Conservation (phyloP, 352 stramenopile species). For the Thalassiosira pacifica region DNA sequence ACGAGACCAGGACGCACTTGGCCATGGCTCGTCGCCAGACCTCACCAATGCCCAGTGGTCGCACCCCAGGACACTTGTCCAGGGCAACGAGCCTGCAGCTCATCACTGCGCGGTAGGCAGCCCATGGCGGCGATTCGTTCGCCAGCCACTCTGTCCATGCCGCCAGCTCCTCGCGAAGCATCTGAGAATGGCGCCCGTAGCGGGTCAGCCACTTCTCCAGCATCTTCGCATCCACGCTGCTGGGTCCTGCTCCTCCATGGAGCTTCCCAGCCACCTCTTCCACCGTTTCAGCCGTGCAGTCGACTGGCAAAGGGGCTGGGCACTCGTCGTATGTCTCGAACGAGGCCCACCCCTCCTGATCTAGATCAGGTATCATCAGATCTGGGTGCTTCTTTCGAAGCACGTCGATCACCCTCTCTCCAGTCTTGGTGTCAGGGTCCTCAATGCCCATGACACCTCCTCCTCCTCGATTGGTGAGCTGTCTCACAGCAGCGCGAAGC, state of each 20-base stretch:
- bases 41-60: slow-evolving; percentile 54
- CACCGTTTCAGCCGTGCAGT: slow-evolving; percentile 36
- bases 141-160: slow-evolving; percentile 40
- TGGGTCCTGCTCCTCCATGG: slow-evolving; percentile 32
- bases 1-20: neutral
- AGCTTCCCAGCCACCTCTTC: slow-evolving; percentile 22
- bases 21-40: slow-evolving; percentile 21
- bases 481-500: slow-evolving; percentile 32
- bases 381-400: slow-evolving; percentile 47
- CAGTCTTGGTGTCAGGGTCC: slow-evolving; percentile 41
- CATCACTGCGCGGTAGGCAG: slow-evolving; percentile 49
- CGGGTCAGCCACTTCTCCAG: slow-evolving; percentile 46
- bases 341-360: neutral
- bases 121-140: slow-evolving; percentile 53
- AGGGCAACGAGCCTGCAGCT: slow-evolving; percentile 27
- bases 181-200: neutral
- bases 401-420: slow-evolving; percentile 23
- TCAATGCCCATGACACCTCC: slow-evolving; percentile 30
- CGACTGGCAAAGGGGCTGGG: neutral
- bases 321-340: slow-evolving; percentile 19
- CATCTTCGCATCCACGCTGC: slow-evolving; percentile 29
- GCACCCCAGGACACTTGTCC: slow-evolving; percentile 54
- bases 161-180: slow-evolving; percentile 35
- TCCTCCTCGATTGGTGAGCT: neutral
- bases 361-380: neutral